Evolutionary conservation across 805 yeast species (phyloP), one percentile per base, ranked within the genome.

Genomic region (Candida incommunis): DNA sequence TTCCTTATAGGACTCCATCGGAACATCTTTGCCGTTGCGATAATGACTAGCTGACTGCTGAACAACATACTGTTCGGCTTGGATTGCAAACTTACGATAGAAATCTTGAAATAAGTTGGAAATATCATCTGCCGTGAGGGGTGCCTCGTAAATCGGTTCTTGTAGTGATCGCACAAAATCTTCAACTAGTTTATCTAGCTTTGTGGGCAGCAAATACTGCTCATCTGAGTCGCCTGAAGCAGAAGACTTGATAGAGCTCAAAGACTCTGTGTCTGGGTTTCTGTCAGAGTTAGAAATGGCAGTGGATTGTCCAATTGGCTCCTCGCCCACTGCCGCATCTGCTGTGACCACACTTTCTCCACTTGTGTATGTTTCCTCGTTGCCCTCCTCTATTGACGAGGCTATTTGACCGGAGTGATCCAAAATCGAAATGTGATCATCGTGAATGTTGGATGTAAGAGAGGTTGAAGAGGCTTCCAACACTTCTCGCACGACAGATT

Each of bases 91-190:
- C 29, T 58, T 50, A 15, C 37, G 44, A 45, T 67, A 67, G 48
- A 68, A 67, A 34, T 61, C 61, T 52, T 67, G 71, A 47, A 64
- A 67, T 22, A 67, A 51, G 45, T 54, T 54, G 3, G 68, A 50
- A n/a, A 68, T 56, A 42, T 63, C 66, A 34, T 62, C 62, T 2
- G 64, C 61, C 3, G 61, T 53, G 34, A 68, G 50, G 3, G 67
- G 68, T 18, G 61, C 52, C 13, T 56, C 48, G 26, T 61, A 63
- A 29, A 54, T 57, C 7, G 69, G 69, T 46, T 68, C 67, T 44
- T 61, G 63, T 16, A 63, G 51, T 15, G 56, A 49, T 15, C 46
- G 40, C 15, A 63, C 48, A 46, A 63, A 62, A 40, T 46, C 25
- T 13, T 50, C 51, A 3, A 57, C 52, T 3, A 41, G 29, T 21